A percentile compares a stretch with the other conserved stretches of the same genome.
These are phyloP conservation scores for Carpinus viminea DNA, from an alignment of 306 rosid genomes.

Conservation along the genomic window DNA sequence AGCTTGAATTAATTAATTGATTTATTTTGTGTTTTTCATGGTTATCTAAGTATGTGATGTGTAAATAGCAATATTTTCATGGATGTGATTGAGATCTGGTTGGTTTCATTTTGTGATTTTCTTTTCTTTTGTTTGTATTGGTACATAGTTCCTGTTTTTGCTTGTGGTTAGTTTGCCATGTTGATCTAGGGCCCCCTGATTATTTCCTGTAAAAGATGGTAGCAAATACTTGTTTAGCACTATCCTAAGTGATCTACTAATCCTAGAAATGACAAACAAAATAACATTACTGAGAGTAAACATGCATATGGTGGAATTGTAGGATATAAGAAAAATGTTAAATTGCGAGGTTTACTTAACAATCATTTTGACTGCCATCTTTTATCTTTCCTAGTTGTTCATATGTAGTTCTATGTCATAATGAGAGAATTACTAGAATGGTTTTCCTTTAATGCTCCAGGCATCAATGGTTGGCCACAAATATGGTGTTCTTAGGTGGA, in stretches of 20 bases:
- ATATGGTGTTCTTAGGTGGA: conserved; percentile 93
- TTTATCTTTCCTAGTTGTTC: conserved; percentile 6
- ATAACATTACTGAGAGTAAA: not conserved
- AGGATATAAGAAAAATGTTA: not conserved
- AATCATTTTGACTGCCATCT: not conserved
- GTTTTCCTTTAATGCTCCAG: conserved; percentile 41
- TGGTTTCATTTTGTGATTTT: conserved; percentile 1
- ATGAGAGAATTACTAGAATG: not conserved
- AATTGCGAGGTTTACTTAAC: not conserved
- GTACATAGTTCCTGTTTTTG: not conserved
- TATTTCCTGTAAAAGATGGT: not conserved
- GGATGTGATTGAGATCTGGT: conserved; percentile 37
- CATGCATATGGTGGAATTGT: not conserved
- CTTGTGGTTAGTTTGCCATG: conserved; percentile 12
- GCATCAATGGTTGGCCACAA: conserved; percentile 97
- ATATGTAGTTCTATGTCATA: not conserved
- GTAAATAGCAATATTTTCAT: conserved; percentile 6
- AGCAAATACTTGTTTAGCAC: not conserved
- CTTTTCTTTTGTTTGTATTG: not conserved
- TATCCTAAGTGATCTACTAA: not conserved
- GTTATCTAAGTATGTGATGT: conserved; percentile 10
- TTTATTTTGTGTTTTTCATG: conserved; percentile 18
- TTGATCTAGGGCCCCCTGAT: conserved; percentile 12
- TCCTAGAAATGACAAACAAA: not conserved
- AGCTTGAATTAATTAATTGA: too few species aligned